A percentile compares a stretch with the other conserved stretches of the same genome.
phyloP scores from a whole-genome alignment of 345 rosid genomes.

The Cardamine chenopodiifolia region DNA sequence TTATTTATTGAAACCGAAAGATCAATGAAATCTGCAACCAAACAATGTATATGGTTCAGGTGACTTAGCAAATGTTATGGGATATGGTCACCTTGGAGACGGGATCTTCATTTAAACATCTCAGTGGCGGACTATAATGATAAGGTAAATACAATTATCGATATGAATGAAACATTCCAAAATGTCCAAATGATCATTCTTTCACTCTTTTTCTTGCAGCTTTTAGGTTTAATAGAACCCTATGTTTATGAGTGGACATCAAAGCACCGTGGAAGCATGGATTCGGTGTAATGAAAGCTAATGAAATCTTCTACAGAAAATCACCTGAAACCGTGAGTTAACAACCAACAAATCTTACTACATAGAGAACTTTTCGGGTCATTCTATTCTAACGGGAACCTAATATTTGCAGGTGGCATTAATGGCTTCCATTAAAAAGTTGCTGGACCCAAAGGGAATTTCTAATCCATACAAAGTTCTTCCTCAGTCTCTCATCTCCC shows the following conservation, averaged over 20 bases:
- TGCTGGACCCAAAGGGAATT: conserved; percentile 82
- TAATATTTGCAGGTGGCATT: conserved; percentile 55
- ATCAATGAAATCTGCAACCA: background rate
- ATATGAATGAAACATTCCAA: conserved; percentile 3
- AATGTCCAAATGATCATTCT: background rate
- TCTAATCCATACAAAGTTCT: conserved; percentile 91
- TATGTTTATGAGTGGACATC: conserved; percentile 96
- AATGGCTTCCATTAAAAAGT: conserved; percentile 78
- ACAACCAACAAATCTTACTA: conserved; percentile 2
- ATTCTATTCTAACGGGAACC: background rate
- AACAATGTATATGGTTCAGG: conserved; percentile 50
- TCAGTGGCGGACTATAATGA: conserved; percentile 71
- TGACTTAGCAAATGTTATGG: conserved; percentile 71
- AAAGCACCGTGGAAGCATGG: conserved; percentile 87
- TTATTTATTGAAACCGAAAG: background rate
- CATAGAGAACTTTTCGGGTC: background rate
- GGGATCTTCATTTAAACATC: conserved; percentile 89
- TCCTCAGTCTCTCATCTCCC: conserved; percentile 49
- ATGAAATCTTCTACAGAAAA: conserved; percentile 79
- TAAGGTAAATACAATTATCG: conserved; percentile 43
- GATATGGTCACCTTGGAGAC: conserved; percentile 94
- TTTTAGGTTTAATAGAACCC: conserved; percentile 81
- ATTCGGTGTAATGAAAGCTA: conserved; percentile 92
- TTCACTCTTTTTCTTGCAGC: conserved; percentile 47
- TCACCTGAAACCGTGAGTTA: conserved; percentile 68